Evolutionary conservation across 768 basidiomycete genomes (phyloP).

Genomic region (Leucocoprinus birnbaumii): DNA sequence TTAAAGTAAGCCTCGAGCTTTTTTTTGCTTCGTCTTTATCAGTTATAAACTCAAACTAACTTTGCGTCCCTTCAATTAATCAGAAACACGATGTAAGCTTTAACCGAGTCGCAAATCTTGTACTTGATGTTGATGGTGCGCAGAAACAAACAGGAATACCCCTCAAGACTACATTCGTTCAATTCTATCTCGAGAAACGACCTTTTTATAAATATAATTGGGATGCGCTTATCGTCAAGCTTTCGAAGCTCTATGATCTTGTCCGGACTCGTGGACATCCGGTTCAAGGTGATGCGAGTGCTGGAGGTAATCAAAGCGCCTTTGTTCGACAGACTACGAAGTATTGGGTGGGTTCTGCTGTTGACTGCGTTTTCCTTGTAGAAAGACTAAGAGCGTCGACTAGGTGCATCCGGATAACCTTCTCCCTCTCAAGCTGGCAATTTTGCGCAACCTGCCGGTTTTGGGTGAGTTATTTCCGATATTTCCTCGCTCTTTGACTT

Average conservation of each 20-base stretch:
- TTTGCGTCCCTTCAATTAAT: neutral
- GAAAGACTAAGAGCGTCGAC: neutral
- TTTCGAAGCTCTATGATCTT: constrained; percentile 92
- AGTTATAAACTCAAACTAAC: too few relatives aligned
- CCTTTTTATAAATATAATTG: constrained; percentile 97
- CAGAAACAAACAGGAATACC: constrained; percentile 92
- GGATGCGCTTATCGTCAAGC: constrained; percentile 94
- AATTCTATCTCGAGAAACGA: constrained; percentile 88
- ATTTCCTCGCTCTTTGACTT: neutral
- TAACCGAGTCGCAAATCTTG: too few relatives aligned
- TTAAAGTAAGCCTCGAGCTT: constrained; percentile 87
- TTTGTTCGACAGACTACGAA: constrained; percentile 99
- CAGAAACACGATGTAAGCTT: constrained; percentile 89
- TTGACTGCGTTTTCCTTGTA: too few relatives aligned
- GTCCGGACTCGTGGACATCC: constrained; percentile 96
- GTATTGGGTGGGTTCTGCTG: constrained; percentile 78
- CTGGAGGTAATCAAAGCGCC: constrained; percentile 93
- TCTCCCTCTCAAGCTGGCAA: constrained; percentile 89
- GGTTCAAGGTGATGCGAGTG: constrained; percentile 88
- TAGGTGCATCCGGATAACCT: constrained; percentile 92
- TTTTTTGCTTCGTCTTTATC: too few relatives aligned
- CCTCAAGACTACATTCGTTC: constrained; percentile 86
- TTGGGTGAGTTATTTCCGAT: constrained; percentile 59
- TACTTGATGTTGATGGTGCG: too few relatives aligned
- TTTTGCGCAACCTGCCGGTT: constrained; percentile 90